Evolutionary conservation across 2,329 filamentous ascomycete species (phyloP).

Genomic region (Juglanconis juglandina): DNA sequence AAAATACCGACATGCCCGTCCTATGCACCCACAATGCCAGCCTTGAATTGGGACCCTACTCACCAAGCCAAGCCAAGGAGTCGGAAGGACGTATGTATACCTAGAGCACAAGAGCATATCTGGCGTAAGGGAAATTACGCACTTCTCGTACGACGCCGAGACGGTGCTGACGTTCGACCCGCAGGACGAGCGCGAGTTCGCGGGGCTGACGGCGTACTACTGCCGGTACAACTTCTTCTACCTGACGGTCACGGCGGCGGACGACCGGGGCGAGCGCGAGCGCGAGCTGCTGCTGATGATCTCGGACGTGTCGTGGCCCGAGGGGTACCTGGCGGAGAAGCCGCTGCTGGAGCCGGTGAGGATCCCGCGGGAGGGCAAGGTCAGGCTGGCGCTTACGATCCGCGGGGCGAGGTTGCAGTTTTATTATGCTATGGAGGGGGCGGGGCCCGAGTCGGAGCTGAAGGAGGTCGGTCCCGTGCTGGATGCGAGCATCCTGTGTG

Average conservation of each 20-base stretch:
- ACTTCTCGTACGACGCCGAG: slow-evolving; percentile 61
- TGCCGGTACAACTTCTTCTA: slow-evolving; percentile 65
- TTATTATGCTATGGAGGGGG: slow-evolving; percentile 48
- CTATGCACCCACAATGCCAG: too few relatives aligned
- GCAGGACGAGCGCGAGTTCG: slow-evolving; percentile 57
- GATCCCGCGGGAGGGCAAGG: slow-evolving; percentile 53
- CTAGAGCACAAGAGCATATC: too few relatives aligned
- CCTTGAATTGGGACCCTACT: too few relatives aligned
- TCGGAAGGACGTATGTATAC: too few relatives aligned
- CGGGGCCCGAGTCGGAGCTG: slow-evolving; percentile 29
- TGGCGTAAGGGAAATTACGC: too few relatives aligned
- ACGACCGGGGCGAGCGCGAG: slow-evolving; percentile 32
- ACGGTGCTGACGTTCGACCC: slow-evolving; percentile 53
- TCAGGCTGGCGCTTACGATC: slow-evolving; percentile 48
- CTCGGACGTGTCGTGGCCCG: slow-evolving; percentile 55
- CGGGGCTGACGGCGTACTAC: slow-evolving; percentile 60
- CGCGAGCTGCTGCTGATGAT: slow-evolving; percentile 56
- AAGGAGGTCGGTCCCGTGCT: slow-evolving; percentile 52
- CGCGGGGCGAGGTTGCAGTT: slow-evolving; percentile 54
- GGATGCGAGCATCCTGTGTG: slow-evolving; percentile 57
- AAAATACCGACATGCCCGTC: too few relatives aligned
- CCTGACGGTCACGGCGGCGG: slow-evolving; percentile 50
- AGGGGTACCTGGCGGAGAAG: slow-evolving; percentile 39
- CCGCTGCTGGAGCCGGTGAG: slow-evolving; percentile 41
- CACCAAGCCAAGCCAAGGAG: too few relatives aligned